A percentile compares a stretch with the other conserved stretches of the same genome.
Conservation (phyloP, 805 yeast genomes). For the Alloascoidea hylecoeti region DNA sequence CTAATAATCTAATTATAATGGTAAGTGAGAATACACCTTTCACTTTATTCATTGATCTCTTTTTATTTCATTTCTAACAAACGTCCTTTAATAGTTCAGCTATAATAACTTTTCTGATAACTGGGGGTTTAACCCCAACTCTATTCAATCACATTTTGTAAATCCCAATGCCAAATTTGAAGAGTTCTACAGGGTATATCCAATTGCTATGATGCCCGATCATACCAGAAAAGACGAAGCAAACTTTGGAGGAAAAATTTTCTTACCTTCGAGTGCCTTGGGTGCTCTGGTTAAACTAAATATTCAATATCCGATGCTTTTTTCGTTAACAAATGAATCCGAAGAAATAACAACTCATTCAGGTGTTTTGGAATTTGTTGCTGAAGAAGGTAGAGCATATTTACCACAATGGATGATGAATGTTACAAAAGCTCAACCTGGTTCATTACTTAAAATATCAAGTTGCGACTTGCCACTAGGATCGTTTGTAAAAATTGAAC, state of each 20-base stretch:
- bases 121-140: too few species aligned
- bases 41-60: too few species aligned
- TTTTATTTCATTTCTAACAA: too few species aligned
- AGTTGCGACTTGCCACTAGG: conserved; percentile 78
- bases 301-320: conserved; percentile 92
- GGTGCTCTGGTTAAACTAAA: conserved; percentile 78
- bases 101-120: too few species aligned
- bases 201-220: conserved; percentile 83
- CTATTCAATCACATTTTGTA: too few species aligned
- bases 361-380: conserved; percentile 92
- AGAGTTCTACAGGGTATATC: conserved; percentile 86
- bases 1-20: too few species aligned
- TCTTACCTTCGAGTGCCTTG: conserved; percentile 86
- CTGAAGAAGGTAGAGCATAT: conserved; percentile 94
- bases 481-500: conserved; percentile 81
- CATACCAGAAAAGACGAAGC: conserved; percentile 56
- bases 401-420: conserved; percentile 95
- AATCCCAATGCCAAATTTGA: conserved; percentile 34
- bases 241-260: conserved; percentile 91
- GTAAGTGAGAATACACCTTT: too few species aligned
- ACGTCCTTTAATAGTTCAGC: too few species aligned
- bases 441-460: conserved; percentile 59
- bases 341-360: conserved; percentile 56
- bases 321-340: conserved; percentile 61
- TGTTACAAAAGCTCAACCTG: conserved; percentile 59